Conservation (phyloP, 176 grass and related monocot species). For the Eremochloa ophiuroides region DNA sequence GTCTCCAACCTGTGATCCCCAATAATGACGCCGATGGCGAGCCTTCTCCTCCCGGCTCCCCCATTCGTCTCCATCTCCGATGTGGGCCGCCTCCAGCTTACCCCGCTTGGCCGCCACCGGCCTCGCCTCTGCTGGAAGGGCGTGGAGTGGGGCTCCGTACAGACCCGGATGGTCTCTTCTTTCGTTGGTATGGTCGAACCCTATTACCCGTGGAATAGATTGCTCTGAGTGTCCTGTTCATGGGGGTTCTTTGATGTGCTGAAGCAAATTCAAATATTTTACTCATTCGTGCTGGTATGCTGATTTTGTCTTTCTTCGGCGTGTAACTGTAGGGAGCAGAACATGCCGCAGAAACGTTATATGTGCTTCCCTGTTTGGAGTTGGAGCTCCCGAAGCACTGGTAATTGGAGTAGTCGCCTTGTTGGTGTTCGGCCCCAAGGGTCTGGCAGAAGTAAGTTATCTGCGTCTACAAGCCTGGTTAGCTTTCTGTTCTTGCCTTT, state of each 20-base stretch:
- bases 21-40: conserved; percentile 6
- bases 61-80: neutral
- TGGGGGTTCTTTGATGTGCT: neutral
- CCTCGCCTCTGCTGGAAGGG: neutral
- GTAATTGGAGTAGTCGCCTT: conserved; percentile 96
- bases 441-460: conserved; percentile 78
- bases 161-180: neutral
- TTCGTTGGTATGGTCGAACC: neutral
- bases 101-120: neutral
- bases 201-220: neutral
- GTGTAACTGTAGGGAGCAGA: conserved; percentile 47
- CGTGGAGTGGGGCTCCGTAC: neutral
- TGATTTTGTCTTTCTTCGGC: neutral
- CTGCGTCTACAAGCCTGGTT: neutral
- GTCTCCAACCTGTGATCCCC: neutral
- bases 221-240: neutral
- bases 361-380: conserved; percentile 91
- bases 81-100: neutral
- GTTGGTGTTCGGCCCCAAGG: conserved; percentile 94
- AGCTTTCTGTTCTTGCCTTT: neutral
- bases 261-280: neutral
- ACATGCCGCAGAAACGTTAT: conserved; percentile 44
- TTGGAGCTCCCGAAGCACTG: conserved; percentile 87
- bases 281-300: neutral
- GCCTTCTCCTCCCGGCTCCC: conserved; percentile 6